phyloP scores from a whole-genome alignment of 2,329 filamentous ascomycete species.

The Botrytis aclada region DNA sequence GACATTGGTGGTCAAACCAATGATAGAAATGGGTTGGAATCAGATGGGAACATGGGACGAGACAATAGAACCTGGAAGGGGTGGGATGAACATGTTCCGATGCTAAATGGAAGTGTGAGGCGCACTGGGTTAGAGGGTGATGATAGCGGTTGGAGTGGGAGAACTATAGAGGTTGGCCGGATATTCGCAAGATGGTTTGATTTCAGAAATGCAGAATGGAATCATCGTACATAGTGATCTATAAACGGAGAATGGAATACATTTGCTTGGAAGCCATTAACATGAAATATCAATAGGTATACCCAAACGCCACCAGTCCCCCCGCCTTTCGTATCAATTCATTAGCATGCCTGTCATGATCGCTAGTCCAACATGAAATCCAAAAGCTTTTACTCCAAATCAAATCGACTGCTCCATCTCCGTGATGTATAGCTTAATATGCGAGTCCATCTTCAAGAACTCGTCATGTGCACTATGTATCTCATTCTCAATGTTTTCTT shows the following conservation, averaged over 20 bases:
- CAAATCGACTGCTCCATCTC: slow-evolving; percentile 87
- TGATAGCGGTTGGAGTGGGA: slow-evolving; percentile 55
- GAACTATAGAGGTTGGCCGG: slow-evolving; percentile 54
- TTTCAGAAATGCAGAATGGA: slow-evolving; percentile 45
- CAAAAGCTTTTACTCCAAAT: slow-evolving; percentile 24
- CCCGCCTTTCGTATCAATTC: slow-evolving; percentile 20
- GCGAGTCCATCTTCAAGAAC: slow-evolving; percentile 95
- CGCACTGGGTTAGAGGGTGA: slow-evolving; percentile 43
- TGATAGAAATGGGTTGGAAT: not conserved
- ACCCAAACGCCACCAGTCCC: slow-evolving; percentile 33
- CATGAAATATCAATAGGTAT: slow-evolving; percentile 36
- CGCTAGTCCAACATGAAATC: slow-evolving; percentile 21
- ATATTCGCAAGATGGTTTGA: slow-evolving; percentile 66
- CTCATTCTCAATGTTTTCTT: slow-evolving; percentile 95
- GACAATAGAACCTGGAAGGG: slow-evolving; percentile 22
- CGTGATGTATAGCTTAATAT: slow-evolving; percentile 95
- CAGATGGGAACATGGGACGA: not conserved
- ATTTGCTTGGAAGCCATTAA: slow-evolving; percentile 30
- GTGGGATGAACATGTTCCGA: slow-evolving; percentile 54
- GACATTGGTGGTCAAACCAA: not conserved
- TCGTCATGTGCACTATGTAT: slow-evolving; percentile 87
- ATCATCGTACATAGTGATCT: slow-evolving; percentile 18
- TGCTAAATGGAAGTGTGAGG: slow-evolving; percentile 57
- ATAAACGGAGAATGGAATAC: not conserved
- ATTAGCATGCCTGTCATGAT: slow-evolving; percentile 15